These are phyloP conservation scores for Pluteus cervinus DNA, from an alignment of 768 basidiomycete species.

Conservation along the genomic window DNA sequence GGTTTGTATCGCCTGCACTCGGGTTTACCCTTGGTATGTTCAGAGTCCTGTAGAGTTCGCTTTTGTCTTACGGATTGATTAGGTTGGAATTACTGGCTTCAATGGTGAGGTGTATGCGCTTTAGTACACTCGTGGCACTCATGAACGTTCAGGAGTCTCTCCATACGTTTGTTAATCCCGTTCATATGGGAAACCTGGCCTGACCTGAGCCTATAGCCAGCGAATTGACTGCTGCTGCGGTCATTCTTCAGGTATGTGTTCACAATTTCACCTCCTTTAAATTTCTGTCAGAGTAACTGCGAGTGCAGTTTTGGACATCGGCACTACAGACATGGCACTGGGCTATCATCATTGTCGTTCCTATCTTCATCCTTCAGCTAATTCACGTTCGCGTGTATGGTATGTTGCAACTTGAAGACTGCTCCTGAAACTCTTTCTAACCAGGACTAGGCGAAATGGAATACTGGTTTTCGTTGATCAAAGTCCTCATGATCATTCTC, in stretches of 20 bases:
- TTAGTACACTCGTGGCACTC: neutral
- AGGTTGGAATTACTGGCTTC: conserved; percentile 58
- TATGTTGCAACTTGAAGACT: conserved; percentile 13
- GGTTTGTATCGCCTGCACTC: conserved; percentile 55
- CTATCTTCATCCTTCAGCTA: conserved; percentile 47
- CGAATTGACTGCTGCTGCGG: conserved; percentile 51
- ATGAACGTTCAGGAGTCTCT: conserved; percentile 16
- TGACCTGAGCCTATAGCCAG: conserved; percentile 30
- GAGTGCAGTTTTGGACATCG: conserved; percentile 48
- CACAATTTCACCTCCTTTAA: no score
- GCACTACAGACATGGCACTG: conserved; percentile 46
- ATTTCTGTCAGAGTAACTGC: no score
- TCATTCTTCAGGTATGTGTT: no score
- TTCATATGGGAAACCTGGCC: no score
- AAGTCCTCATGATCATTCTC: conserved; percentile 54
- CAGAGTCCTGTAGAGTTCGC: neutral
- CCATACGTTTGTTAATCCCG: conserved; percentile 13
- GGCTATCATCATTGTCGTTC: conserved; percentile 49
- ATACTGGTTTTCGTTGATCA: conserved; percentile 61
- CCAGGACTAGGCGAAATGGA: conserved; percentile 49
- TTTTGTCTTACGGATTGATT: conserved; percentile 1
- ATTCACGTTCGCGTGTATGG: conserved; percentile 54
- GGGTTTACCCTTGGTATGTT: conserved; percentile 51
- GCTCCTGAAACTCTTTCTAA: neutral
- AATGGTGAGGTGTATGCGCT: conserved; percentile 27